A percentile compares a stretch with the other conserved stretches of the same genome.
These are phyloP conservation scores for Akanthomyces muscarius DNA, from an alignment of 2,329 filamentous ascomycete genomes.

Conservation along the genomic window DNA sequence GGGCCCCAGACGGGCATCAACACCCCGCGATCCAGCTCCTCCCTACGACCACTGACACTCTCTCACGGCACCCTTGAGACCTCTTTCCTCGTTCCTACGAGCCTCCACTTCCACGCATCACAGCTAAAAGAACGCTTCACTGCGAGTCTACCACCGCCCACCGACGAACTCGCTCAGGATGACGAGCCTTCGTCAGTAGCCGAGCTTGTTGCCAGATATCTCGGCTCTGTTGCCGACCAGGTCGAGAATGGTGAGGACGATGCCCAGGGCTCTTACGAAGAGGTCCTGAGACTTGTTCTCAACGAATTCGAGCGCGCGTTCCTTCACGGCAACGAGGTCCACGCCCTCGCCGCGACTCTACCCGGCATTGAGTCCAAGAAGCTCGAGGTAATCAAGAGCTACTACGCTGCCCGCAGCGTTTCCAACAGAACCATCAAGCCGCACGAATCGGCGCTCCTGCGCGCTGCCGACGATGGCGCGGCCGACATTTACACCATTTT, in stretches of 20 bases:
- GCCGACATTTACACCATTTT: constrained; percentile 92
- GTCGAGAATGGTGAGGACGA: constrained; percentile 92
- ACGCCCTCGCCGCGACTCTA: constrained; percentile 78
- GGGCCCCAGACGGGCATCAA: constrained; percentile 94
- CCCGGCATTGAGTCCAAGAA: constrained; percentile 94
- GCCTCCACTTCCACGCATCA: constrained; percentile 91
- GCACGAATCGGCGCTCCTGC: constrained; percentile 88
- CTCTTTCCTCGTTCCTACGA: constrained; percentile 91
- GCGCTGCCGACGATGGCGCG: constrained; percentile 78
- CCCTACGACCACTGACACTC: constrained; percentile 85
- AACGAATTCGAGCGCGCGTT: constrained; percentile 97
- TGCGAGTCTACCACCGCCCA: constrained; percentile 79
- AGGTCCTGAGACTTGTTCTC: constrained; percentile 85
- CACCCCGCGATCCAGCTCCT: constrained; percentile 89
- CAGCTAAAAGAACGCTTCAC: constrained; percentile 90
- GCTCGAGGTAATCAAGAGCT: constrained; percentile 80
- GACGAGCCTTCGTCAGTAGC: constrained; percentile 96
- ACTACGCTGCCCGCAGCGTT: constrained; percentile 84
- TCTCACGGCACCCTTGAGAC: constrained; percentile 94
- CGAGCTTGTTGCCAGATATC: constrained; percentile 89
- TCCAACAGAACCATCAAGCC: constrained; percentile 82
- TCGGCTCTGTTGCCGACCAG: constrained; percentile 83
- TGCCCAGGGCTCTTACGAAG: constrained; percentile 80
- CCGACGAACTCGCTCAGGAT: constrained; percentile 95
- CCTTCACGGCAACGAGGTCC: constrained; percentile 92